Evolutionary conservation across 345 rosid genomes (phyloP).

Genomic region (Passiflora organensis): DNA sequence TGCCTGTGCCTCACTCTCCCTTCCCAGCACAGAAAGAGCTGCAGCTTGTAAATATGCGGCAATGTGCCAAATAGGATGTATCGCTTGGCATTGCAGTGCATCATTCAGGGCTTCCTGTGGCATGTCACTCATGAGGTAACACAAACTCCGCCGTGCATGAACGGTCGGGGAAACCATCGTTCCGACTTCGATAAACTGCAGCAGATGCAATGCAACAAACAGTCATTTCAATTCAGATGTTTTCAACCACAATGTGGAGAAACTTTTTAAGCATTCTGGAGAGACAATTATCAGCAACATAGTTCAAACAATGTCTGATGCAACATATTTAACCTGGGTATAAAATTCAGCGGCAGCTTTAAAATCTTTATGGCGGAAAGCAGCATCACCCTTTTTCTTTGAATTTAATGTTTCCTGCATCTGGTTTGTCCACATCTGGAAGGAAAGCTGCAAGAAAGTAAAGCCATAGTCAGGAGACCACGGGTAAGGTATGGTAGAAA

Average conservation of each 20-base stretch:
- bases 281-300: too few relatives aligned
- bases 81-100: conserved; percentile 66
- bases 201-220: conserved; percentile 12
- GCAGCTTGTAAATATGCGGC: conserved; percentile 75
- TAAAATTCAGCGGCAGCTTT: conserved; percentile 56
- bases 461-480: conserved; percentile 7
- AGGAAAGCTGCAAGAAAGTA: conserved; percentile 57
- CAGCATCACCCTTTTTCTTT: conserved; percentile 79
- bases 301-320: too few relatives aligned
- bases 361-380: conserved; percentile 68
- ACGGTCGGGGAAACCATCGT: conserved; percentile 74
- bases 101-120: conserved; percentile 70
- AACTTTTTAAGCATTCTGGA: neutral
- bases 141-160: conserved; percentile 65
- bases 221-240: conserved; percentile 10
- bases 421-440: conserved; percentile 79
- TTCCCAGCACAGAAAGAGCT: conserved; percentile 56
- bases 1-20: conserved; percentile 62
- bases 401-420: conserved; percentile 78
- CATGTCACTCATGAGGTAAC: conserved; percentile 62
- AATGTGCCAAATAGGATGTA: conserved; percentile 69
- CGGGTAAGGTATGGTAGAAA: neutral
- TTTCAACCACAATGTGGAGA: neutral
- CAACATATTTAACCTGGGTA: conserved; percentile 51
- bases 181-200: conserved; percentile 69